Percentiles rank a stretch among this genome's conserved stretches.
Conservation (phyloP, 2,329 filamentous ascomycete species). For the Ophiosphaerella narmari region DNA sequence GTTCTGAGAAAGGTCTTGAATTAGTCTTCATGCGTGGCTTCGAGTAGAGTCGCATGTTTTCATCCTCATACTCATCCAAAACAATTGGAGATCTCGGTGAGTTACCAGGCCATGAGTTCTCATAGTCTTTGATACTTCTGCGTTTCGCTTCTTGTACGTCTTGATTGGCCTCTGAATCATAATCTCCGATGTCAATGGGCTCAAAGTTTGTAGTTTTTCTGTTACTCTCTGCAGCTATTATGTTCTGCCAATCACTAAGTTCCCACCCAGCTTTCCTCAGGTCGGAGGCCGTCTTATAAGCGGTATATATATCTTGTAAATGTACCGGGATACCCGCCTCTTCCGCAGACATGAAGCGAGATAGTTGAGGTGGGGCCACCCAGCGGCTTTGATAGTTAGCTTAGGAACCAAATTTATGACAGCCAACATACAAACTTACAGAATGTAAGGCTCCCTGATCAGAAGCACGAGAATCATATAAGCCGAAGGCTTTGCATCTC, state of each 20-base stretch:
- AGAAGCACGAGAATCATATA: conserved; percentile 19
- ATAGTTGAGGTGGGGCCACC: conserved; percentile 14
- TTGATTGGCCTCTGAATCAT: neutral
- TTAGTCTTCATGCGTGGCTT: no score
- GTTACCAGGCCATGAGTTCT: no score
- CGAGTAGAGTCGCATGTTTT: no score
- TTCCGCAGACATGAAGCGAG: conserved; percentile 10
- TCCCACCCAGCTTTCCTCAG: conserved; percentile 1
- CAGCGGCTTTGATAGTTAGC: conserved; percentile 25
- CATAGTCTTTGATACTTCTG: neutral
- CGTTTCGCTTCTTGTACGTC: neutral
- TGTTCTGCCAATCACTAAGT: conserved; percentile 16
- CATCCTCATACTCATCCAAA: no score
- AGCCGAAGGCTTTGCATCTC: conserved; percentile 9
- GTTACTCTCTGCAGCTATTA: neutral
- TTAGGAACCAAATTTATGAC: neutral
- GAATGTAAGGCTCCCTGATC: conserved; percentile 11
- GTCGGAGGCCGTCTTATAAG: conserved; percentile 8
- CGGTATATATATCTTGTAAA: conserved; percentile 14
- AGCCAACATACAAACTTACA: conserved; percentile 11
- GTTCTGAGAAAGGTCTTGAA: neutral
- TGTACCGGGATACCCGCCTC: neutral
- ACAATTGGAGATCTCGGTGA: no score
- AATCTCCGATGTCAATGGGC: neutral
- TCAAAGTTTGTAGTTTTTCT: neutral